Base-by-base conservation (phyloP, 2,329 filamentous ascomycete genomes). In the Chrysosporium queenslandicum region DNA sequence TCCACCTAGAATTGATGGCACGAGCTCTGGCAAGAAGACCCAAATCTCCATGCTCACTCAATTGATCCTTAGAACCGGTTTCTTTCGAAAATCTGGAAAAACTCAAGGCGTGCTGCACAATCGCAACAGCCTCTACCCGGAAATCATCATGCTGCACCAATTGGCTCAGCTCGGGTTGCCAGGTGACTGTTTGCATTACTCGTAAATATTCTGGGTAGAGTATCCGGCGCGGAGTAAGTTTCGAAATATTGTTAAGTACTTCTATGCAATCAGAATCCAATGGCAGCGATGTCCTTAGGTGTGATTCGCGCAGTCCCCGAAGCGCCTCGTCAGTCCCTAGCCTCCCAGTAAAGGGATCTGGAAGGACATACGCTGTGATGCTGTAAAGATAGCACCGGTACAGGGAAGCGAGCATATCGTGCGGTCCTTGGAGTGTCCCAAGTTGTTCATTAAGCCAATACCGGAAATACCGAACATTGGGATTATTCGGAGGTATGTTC, bases 331-430 rank as follows among this genome's bases (percentile, higher is more conserved):
- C 66, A 3, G 61, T 64, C 3, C 66, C 66, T 25, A 60, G 58
- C 16, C 56, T 50, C 9, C 57, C 58, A 9, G 63, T 69, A 9
- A 66, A 53, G 4, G 54, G 53, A 50, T 70, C 67, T 8, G 59
- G 54, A 7, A 68, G 54, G 11, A 58, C 46, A 46, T 60, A 62
- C n/a, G 56, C 56, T 1, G 65, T 68, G 2, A 66, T 27, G 2
- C 66, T 66, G 50, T 68, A 65, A n/a, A 68, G 54, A 43, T 61
- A 62, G 7, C 60, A 59, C 48, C 61, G 59, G 50, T 59, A 64
- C 27, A 65, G 40, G 37, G 53, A 55, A 5, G 54, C 48, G 25
- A 58, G 55, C 12, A 61, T 48, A 53, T 56, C 59, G 18, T 50
- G 30, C 25, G 57, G 45, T 9, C 55, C 55, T 12, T 53, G 40